These are phyloP conservation scores for Trichophyton mentagrophytes DNA, from an alignment of 2,329 filamentous ascomycete species.

Conservation along the genomic window DNA sequence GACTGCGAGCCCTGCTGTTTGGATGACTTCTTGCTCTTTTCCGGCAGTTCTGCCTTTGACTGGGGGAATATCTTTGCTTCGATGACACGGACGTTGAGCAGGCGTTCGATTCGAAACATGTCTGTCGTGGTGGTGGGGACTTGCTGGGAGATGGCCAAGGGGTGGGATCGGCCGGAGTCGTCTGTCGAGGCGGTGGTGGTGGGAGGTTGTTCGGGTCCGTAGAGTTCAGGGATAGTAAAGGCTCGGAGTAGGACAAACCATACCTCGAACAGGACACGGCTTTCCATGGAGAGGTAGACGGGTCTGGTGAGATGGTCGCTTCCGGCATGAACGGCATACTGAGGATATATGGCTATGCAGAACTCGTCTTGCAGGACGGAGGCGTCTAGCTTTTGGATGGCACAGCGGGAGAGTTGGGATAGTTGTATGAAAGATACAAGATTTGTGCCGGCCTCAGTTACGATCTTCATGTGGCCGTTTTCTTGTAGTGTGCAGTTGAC, in stretches of 20 bases:
- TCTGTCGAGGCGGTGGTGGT: conserved; percentile 19
- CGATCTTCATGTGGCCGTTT: conserved; percentile 84
- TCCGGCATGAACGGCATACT: conserved; percentile 65
- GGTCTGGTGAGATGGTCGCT: conserved; percentile 69
- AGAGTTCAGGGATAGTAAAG: conserved; percentile 84
- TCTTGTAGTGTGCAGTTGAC: conserved; percentile 91
- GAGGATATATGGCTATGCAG: conserved; percentile 90
- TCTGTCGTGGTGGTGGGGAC: conserved; percentile 34
- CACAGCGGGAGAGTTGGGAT: conserved; percentile 75
- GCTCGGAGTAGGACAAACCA: conserved; percentile 89
- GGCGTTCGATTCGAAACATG: conserved; percentile 55
- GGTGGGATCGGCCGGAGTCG: conserved; percentile 30
- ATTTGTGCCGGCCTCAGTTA: conserved; percentile 70
- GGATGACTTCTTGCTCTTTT: conserved; percentile 24
- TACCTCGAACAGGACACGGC: conserved; percentile 81
- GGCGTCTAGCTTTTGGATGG: conserved; percentile 77
- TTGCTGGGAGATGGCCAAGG: conserved; percentile 16
- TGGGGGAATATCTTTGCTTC: conserved; percentile 45
- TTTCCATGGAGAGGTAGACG: conserved; percentile 78
- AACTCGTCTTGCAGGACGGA: conserved; percentile 88
- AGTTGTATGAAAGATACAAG: conserved; percentile 75
- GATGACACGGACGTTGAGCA: conserved; percentile 46
- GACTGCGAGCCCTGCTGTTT: conserved; percentile 19
- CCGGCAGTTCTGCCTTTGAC: conserved; percentile 21
- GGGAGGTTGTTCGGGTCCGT: conserved; percentile 47